Conservation (phyloP, 768 basidiomycete species). For the Jaapia argillacea region DNA sequence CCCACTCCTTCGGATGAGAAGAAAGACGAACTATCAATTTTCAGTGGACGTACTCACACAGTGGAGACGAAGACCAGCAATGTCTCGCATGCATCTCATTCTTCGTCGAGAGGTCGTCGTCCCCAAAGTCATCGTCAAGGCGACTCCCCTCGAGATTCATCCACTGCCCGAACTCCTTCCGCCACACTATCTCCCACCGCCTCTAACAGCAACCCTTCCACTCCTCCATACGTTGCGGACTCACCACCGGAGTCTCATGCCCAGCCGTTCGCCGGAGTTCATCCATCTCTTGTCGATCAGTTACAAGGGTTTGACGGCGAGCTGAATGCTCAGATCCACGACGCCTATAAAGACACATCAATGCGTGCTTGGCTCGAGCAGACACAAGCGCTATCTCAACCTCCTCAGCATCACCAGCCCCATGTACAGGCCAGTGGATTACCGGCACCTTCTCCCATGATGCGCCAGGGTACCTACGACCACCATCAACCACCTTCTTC, state of each 20-base stretch:
- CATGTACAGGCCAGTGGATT: too few species aligned
- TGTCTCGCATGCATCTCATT: too few species aligned
- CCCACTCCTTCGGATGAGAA: slow-evolving; percentile 32
- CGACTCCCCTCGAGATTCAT: too few species aligned
- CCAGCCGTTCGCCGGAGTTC: slow-evolving; percentile 11
- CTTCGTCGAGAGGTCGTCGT: slow-evolving; percentile 7
- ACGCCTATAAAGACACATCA: slow-evolving; percentile 1
- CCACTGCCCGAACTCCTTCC: slow-evolving; percentile 7
- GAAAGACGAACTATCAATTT: slow-evolving; percentile 67
- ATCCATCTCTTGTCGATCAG: slow-evolving; percentile 22
- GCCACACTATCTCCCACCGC: slow-evolving; percentile 6
- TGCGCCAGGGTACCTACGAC: too few species aligned
- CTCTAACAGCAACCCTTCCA: slow-evolving; percentile 5
- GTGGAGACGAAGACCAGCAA: slow-evolving; percentile 35
- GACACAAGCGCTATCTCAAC: too few species aligned
- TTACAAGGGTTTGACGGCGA: slow-evolving; percentile 18
- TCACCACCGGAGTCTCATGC: slow-evolving; percentile 14
- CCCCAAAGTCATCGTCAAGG: too few species aligned
- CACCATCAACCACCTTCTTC: too few species aligned
- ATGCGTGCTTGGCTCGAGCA: background rate
- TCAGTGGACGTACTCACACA: slow-evolving; percentile 66
- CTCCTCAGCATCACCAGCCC: too few species aligned
- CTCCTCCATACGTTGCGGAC: slow-evolving; percentile 6
- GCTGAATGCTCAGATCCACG: slow-evolving; percentile 18
- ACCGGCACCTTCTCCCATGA: too few species aligned